phyloP scores from a whole-genome alignment of 2,329 filamentous ascomycete genomes.

The Malbranchea cinnamomea region DNA sequence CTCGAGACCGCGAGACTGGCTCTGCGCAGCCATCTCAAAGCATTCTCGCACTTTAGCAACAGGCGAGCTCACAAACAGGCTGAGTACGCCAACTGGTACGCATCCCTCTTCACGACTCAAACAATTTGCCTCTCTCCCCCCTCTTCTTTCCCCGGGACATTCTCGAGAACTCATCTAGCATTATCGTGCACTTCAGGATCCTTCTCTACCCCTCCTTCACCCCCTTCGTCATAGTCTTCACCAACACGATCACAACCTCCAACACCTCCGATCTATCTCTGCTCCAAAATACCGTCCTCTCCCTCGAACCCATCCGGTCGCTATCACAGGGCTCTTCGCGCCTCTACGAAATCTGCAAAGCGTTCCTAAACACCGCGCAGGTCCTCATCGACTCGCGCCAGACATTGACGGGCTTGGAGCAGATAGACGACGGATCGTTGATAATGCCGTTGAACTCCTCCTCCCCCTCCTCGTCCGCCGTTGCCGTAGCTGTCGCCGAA shows the following conservation, averaged over 20 bases:
- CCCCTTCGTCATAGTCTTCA: constrained; percentile 35
- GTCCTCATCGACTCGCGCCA: constrained; percentile 13
- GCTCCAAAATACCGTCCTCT: constrained; percentile 41
- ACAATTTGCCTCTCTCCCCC: no score
- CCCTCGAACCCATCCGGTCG: constrained; percentile 36
- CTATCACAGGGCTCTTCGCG: constrained; percentile 45
- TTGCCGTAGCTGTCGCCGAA: no score
- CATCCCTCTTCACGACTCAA: no score
- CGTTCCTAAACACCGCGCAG: constrained; percentile 14
- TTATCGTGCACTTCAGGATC: no score
- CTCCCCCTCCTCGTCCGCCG: no score
- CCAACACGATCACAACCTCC: constrained; percentile 37
- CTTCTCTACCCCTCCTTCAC: constrained; percentile 32
- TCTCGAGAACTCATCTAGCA: no score
- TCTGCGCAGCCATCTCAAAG: constrained; percentile 15
- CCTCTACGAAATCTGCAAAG: constrained; percentile 42
- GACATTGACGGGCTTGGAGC: constrained; percentile 13
- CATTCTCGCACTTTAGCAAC: constrained; percentile 14
- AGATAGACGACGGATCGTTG: constrained; percentile 14
- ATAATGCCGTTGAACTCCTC: constrained; percentile 11
- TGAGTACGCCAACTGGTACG: constrained; percentile 17
- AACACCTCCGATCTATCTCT: constrained; percentile 36
- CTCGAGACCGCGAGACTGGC: constrained; percentile 15
- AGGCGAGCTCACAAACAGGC: constrained; percentile 15
- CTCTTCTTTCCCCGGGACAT: no score